Evolutionary conservation across 805 yeast species (phyloP).

Genomic region (Candida tibetensis): DNA sequence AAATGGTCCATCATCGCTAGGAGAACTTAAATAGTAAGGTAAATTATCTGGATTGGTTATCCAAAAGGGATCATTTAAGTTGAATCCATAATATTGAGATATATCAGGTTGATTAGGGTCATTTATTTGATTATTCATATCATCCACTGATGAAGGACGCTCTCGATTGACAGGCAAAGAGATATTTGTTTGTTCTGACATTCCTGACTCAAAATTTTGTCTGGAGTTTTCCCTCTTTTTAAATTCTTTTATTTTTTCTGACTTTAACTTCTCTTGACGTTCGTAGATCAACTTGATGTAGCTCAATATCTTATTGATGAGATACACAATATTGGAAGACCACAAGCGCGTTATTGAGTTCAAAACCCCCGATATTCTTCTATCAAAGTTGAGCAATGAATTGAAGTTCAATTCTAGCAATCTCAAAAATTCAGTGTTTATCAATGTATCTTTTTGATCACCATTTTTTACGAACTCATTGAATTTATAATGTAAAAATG

Average conservation of each 20-base stretch:
- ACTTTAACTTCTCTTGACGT: too few relatives aligned
- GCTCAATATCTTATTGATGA: slow-evolving; percentile 29
- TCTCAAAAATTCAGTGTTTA: slow-evolving; percentile 19
- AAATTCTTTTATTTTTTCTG: background rate
- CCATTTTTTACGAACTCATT: slow-evolving; percentile 30
- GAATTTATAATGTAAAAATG: slow-evolving; percentile 44
- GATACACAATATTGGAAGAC: slow-evolving; percentile 33
- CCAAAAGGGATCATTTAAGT: slow-evolving; percentile 50
- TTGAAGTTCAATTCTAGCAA: slow-evolving; percentile 22
- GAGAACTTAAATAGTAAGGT: slow-evolving; percentile 29
- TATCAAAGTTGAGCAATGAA: slow-evolving; percentile 22
- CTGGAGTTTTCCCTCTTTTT: too few relatives aligned
- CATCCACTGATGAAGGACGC: background rate
- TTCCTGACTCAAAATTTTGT: too few relatives aligned
- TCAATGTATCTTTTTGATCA: slow-evolving; percentile 9
- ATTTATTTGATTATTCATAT: background rate
- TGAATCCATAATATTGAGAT: slow-evolving; percentile 40
- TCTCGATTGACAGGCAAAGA: background rate
- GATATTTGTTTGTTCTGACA: too few relatives aligned
- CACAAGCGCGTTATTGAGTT: slow-evolving; percentile 24
- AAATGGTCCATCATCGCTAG: slow-evolving; percentile 26
- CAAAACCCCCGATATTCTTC: slow-evolving; percentile 18
- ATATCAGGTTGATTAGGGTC: slow-evolving; percentile 14
- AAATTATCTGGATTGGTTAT: slow-evolving; percentile 48
- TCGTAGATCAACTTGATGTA: slow-evolving; percentile 25